phyloP scores from a whole-genome alignment of 208 protist species.

The Willaertia magna region DNA sequence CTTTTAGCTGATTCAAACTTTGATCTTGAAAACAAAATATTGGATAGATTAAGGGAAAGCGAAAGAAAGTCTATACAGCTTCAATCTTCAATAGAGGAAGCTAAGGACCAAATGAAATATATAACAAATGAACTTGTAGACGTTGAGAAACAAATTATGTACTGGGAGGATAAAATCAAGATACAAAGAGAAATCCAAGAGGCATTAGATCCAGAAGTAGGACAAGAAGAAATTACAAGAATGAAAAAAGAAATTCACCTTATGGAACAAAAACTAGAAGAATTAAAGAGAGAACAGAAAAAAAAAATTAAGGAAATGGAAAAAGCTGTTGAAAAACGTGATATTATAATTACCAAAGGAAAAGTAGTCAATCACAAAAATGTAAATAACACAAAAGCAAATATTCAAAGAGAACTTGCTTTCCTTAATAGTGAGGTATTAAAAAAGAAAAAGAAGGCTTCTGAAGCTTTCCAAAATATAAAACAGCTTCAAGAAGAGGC shows the following conservation, averaged over 20 bases:
- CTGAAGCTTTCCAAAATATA: constrained; percentile 53
- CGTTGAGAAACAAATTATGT: constrained; percentile 74
- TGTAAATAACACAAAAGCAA: constrained; percentile 45
- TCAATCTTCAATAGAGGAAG: constrained; percentile 63
- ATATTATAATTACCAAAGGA: constrained; percentile 76
- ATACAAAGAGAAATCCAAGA: constrained; percentile 83
- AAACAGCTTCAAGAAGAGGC: constrained; percentile 60
- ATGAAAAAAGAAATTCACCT: constrained; percentile 86
- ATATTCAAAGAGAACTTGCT: constrained; percentile 64
- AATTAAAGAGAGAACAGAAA: constrained; percentile 76
- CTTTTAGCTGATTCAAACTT: constrained; percentile 69
- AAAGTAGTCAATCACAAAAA: constrained; percentile 50
- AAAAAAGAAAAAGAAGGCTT: constrained; percentile 60
- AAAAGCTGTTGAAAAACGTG: constrained; percentile 73
- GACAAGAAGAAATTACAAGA: constrained; percentile 72
- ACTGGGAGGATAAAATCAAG: constrained; percentile 88
- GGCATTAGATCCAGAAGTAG: constrained; percentile 78
- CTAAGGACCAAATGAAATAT: constrained; percentile 52
- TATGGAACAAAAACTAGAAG: constrained; percentile 74
- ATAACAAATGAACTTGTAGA: constrained; percentile 68
- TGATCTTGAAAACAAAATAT: constrained; percentile 65
- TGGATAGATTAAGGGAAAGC: constrained; percentile 50
- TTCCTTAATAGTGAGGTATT: constrained; percentile 68
- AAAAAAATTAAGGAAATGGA: constrained; percentile 83
- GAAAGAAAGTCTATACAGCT: constrained; percentile 70